These are phyloP conservation scores for Pythium utonaiense DNA, from an alignment of 352 stramenopile genomes.

Conservation along the genomic window DNA sequence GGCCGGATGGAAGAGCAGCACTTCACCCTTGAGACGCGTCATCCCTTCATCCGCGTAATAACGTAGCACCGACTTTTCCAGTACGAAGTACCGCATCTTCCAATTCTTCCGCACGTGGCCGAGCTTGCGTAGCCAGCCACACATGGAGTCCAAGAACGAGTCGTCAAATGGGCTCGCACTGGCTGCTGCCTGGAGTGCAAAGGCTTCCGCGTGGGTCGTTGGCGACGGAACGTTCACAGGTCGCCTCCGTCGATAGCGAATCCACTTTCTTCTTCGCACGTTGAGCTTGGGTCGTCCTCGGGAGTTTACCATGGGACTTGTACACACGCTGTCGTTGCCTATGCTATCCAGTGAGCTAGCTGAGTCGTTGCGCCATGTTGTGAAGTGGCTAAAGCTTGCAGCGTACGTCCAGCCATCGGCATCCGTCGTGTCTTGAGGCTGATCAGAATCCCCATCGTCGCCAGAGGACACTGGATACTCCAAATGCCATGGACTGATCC, in stretches of 20 bases:
- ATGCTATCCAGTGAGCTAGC: conserved; percentile 7
- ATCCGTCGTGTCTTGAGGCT: conserved; percentile 13
- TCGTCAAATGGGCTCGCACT: conserved; percentile 50
- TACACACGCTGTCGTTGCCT: conserved; percentile 4
- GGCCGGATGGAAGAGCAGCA: conserved; percentile 73
- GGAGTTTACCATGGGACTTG: conserved; percentile 16
- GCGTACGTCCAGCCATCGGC: conserved; percentile 66
- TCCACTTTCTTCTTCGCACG: conserved; percentile 63
- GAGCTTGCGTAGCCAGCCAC: conserved; percentile 63
- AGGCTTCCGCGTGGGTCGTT: not conserved
- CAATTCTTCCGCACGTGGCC: conserved; percentile 77
- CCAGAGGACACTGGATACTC: conserved; percentile 21
- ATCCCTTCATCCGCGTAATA: conserved; percentile 60
- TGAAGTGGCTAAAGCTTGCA: conserved; percentile 58
- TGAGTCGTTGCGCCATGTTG: conserved; percentile 14
- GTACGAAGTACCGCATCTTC: conserved; percentile 73
- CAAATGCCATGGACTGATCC: conserved; percentile 72
- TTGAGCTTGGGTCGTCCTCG: conserved; percentile 40
- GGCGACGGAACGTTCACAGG: conserved; percentile 12
- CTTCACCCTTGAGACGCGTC: conserved; percentile 63
- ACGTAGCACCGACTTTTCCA: conserved; percentile 59
- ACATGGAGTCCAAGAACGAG: conserved; percentile 66
- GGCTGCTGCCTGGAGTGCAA: not conserved
- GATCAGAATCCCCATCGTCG: not conserved
- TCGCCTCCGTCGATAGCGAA: conserved; percentile 44